These are phyloP conservation scores for Citrullus colocynthis DNA, from an alignment of 306 rosid species.

Conservation along the genomic window DNA sequence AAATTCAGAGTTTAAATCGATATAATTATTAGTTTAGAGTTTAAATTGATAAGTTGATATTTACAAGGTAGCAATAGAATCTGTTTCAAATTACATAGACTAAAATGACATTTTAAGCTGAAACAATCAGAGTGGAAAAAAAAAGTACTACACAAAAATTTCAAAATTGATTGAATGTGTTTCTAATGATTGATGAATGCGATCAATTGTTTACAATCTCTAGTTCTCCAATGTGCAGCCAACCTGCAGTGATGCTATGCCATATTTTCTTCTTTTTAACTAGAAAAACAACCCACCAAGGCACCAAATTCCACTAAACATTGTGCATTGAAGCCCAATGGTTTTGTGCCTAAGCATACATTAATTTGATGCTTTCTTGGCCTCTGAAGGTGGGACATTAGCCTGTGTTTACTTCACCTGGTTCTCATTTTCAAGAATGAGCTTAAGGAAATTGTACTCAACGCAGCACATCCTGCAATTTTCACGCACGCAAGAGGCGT, in stretches of 20 bases:
- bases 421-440: neutral
- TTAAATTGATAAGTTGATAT: no score
- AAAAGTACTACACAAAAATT: neutral
- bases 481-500: slow-evolving; percentile 50
- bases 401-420: neutral
- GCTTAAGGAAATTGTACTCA: neutral
- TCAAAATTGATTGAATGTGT: neutral
- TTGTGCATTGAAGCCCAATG: neutral
- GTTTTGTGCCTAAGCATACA: neutral
- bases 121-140: neutral
- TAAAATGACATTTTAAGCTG: no score
- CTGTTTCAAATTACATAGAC: no score
- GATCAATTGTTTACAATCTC: neutral
- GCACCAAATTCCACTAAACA: neutral
- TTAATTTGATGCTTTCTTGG: neutral
- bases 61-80: no score
- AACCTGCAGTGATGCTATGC: neutral
- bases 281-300: neutral
- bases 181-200: neutral
- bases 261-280: neutral
- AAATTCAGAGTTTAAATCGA: no score
- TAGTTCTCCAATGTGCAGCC: neutral
- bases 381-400: neutral
- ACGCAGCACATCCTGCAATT: neutral
- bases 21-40: no score